phyloP scores from a whole-genome alignment of 805 yeast species.

The Yamadazyma ubonensis region DNA sequence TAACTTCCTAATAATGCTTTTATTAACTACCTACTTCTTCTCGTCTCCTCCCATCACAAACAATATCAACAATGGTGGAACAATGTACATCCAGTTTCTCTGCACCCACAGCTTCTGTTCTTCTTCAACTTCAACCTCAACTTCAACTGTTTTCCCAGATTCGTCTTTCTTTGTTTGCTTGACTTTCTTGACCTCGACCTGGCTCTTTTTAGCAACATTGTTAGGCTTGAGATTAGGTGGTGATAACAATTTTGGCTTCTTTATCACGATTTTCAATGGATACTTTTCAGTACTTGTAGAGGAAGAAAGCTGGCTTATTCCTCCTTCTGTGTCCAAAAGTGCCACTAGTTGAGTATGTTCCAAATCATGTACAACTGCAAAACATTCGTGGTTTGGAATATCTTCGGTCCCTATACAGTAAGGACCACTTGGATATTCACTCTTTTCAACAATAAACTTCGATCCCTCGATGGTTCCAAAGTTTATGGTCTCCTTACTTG shows the following conservation, averaged over 20 bases:
- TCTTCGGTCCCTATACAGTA: constrained; percentile 31
- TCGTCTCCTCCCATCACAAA: constrained; percentile 25
- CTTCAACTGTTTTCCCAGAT: constrained; percentile 13
- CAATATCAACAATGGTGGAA: constrained; percentile 46
- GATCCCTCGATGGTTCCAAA: too few species aligned
- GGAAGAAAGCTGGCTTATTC: constrained; percentile 6
- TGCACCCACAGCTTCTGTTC: constrained; percentile 50
- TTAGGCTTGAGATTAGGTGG: constrained; percentile 31
- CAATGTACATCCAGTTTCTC: constrained; percentile 62
- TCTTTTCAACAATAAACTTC: too few species aligned
- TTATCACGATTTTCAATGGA: neutral
- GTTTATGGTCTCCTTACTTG: neutral
- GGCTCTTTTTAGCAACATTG: constrained; percentile 11
- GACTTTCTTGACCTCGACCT: constrained; percentile 5
- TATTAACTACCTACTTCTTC: constrained; percentile 9
- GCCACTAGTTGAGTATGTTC: constrained; percentile 14
- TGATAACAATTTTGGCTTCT: constrained; percentile 14
- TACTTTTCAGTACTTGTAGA: neutral
- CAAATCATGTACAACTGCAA: constrained; percentile 18
- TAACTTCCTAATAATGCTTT: neutral
- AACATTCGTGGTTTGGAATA: constrained; percentile 30
- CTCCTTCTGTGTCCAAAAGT: constrained; percentile 1
- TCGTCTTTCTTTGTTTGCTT: neutral
- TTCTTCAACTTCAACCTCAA: constrained; percentile 20
- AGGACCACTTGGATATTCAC: too few species aligned